Conservation (phyloP, 805 yeast species). For the Kodamaea hsintzibuensis region DNA sequence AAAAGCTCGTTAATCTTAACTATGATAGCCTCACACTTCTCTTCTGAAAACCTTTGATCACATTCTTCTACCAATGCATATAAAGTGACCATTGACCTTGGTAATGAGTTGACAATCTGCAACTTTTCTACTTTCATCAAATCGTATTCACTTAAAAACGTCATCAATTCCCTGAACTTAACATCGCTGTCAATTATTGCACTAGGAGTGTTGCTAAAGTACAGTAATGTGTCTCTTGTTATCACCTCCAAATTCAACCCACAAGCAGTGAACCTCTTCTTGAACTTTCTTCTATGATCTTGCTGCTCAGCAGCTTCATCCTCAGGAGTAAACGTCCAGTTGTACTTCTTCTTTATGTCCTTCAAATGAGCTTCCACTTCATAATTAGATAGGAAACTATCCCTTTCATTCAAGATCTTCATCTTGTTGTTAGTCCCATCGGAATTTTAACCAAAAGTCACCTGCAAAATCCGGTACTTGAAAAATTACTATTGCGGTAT, state of each 20-base stretch:
- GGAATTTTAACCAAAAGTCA: background rate
- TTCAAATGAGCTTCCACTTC: conserved; percentile 62
- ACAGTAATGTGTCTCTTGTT: conserved; percentile 48
- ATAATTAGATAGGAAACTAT: conserved; percentile 60
- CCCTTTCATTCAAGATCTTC: conserved; percentile 52
- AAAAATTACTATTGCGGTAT: background rate
- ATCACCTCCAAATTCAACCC: conserved; percentile 51
- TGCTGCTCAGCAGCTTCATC: conserved; percentile 25
- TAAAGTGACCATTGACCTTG: conserved; percentile 75
- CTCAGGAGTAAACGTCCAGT: conserved; percentile 44
- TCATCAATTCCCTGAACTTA: conserved; percentile 40
- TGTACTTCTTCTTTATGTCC: conserved; percentile 46
- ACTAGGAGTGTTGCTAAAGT: conserved; percentile 33
- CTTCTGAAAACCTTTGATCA: conserved; percentile 79
- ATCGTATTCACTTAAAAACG: conserved; percentile 47
- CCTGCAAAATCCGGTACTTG: conserved; percentile 6
- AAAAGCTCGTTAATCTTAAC: conserved; percentile 54
- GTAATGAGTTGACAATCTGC: conserved; percentile 80
- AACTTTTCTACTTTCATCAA: conserved; percentile 81
- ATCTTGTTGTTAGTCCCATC: conserved; percentile 7
- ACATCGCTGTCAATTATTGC: conserved; percentile 22
- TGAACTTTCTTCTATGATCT: conserved; percentile 26
- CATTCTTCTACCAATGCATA: conserved; percentile 89
- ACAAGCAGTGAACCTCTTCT: conserved; percentile 37
- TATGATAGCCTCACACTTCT: conserved; percentile 59